Evolutionary conservation across 495 filamentous ascomycete species (phyloP), one percentile per base, ranked within the genome.

Genomic region (Penicillium robsamsonii): DNA sequence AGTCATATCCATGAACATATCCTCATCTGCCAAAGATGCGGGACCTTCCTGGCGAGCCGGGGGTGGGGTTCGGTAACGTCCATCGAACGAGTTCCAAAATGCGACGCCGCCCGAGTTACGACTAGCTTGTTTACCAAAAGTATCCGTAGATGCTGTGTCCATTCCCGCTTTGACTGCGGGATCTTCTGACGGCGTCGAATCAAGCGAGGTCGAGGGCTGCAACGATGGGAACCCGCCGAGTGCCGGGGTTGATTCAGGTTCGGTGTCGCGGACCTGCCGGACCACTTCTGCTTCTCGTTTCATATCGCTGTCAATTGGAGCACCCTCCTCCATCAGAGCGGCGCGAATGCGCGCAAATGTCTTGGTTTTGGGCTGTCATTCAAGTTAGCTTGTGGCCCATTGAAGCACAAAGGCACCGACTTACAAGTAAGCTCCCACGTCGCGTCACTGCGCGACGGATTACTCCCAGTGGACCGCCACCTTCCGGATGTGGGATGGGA

Each of bases 251-350:
- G 70, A 72, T 51, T 74, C 72, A 15, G 75, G 69, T 53, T 86
- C 81, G 52, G 81, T 84, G 70, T 97, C 93, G 17, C 90, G 88
- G 31, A 96, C 92, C 70, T 96, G 95, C 2, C 89, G 87, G 53
- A 97, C 88, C 1, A 97, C 92, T 72, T 97, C 92, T 12, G 93
- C 91, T 76, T 99, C 94, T 38, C 91, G 87, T 53, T 88, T 87
- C 57, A 92, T 82, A 69, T 99, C 94, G 41, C 85, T 86, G 58
- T 97, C 95, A 27, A 96, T 70, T 0, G 94, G 94, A 0, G 91
- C 82, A 37, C 81, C 82, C 73, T 99, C 94, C 71, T 97, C 94
- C 47, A 86, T 77, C 1, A 99, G 81, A 7, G 90, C 90, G 10
- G 94, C 95, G 46, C 88, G 84, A 62, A 99, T 95, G 3, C 94